Base-by-base conservation (phyloP, 139 green algal species). In the Chlamydomonas schloesseri region DNA sequence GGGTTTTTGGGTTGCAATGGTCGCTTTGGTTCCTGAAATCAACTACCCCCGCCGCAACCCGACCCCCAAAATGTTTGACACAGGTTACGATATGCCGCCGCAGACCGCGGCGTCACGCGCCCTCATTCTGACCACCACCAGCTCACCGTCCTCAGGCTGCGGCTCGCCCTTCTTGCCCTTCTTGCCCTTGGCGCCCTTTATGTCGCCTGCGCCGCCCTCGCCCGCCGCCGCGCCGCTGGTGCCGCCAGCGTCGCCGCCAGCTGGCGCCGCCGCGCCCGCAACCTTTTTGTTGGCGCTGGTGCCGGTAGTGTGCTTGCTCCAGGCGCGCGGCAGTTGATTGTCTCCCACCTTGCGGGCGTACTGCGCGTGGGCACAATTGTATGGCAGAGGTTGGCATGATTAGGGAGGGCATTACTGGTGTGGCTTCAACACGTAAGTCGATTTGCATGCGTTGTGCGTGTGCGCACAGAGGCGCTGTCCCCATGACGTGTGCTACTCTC, bases 241-340 rank as follows among this genome's bases (percentile, higher is more conserved):
- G 24, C 81, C 53, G 50, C 81, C 91, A 24, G 31, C 70, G n/a
- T n/a, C n/a, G n/a, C n/a, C n/a, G n/a, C n/a, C n/a, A n/a, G 70
- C 29, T 29, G 77, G 57, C 24, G 11, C 71, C 50, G 53, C 36
- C 20, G 50, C 28, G 0, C 34, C 65, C n/a, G 87, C 37, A 53
- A 81, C 42, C 80, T 86, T 87, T 21, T 81, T 42, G 74, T 92
- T 73, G 10, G 82, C 82, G 74, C 55, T 92, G 62, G 73, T 95
- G 65, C 95, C 94, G 69, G 94, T 78, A 0, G 97, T 97, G 89
- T 99, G 95, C 76, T 96, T 96, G 93, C 94, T 98, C 97, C 97
- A 99, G 13, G 97, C 91, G 0, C 97, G 91, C 0, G 91, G 89
- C 14, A 94, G 65, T 37, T 78, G 65, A 23, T 79, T 34, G 73